A percentile compares a stretch with the other conserved stretches of the same genome.
These are phyloP conservation scores for Stylonectria norvegica DNA, from an alignment of 2,329 filamentous ascomycete species.

Conservation along the genomic window DNA sequence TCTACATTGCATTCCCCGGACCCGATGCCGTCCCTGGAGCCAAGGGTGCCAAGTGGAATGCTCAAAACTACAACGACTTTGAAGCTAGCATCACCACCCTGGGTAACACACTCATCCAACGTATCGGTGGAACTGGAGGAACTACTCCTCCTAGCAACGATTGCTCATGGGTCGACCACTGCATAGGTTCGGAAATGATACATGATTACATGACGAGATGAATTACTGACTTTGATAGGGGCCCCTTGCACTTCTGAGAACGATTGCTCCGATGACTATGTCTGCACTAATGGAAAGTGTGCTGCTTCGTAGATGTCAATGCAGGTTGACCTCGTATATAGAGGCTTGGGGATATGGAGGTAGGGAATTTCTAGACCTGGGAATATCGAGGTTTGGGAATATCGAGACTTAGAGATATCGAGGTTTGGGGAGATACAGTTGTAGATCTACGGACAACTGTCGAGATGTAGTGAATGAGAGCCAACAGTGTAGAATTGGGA, in stretches of 20 bases:
- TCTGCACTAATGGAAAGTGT: constrained; percentile 22
- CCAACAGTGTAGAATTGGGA: no score
- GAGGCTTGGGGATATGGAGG: no score
- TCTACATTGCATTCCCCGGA: constrained; percentile 61
- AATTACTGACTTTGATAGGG: no score
- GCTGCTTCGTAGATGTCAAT: constrained; percentile 7
- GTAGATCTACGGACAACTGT: no score
- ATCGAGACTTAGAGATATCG: no score
- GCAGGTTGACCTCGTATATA: no score
- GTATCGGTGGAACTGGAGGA: constrained; percentile 21
- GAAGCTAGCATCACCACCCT: constrained; percentile 49
- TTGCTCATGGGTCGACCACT: constrained; percentile 19
- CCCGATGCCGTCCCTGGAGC: constrained; percentile 54
- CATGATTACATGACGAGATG: no score
- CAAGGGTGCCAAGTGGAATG: constrained; percentile 52
- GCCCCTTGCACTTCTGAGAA: constrained; percentile 18
- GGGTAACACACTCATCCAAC: constrained; percentile 49
- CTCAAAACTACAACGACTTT: constrained; percentile 46
- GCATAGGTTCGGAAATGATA: constrained; percentile 10
- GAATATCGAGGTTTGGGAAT: no score
- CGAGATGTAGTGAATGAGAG: no score
- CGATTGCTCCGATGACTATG: constrained; percentile 24
- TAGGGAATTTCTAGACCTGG: no score
- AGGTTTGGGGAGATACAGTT: no score
- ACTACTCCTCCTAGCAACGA: constrained; percentile 4